Evolutionary conservation across 257 asterid species (phyloP).

Genomic region (Euphrasia confusa): DNA sequence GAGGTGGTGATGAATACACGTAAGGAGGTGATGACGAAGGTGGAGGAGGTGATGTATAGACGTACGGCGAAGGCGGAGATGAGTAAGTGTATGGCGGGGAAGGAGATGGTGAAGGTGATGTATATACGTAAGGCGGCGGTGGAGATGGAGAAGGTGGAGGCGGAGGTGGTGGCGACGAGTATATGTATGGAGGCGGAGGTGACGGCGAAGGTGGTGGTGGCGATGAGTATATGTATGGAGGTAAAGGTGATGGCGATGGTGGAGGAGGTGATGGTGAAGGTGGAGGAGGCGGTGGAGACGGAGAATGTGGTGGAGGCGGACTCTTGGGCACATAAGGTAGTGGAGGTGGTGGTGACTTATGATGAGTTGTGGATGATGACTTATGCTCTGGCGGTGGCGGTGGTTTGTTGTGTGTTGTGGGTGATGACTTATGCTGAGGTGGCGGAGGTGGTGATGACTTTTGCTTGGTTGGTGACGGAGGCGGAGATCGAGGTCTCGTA

Average conservation of each 20-base stretch:
- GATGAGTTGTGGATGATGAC: slow-evolving; percentile 24
- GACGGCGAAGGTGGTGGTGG: slow-evolving; percentile 20
- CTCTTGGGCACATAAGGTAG: slow-evolving; percentile 3
- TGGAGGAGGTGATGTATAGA: too few species aligned
- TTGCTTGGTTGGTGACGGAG: background rate
- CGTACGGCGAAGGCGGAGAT: too few species aligned
- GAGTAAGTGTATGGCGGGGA: slow-evolving; percentile 9
- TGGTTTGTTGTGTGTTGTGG: slow-evolving; percentile 23
- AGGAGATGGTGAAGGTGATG: slow-evolving; percentile 26
- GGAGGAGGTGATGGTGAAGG: slow-evolving; percentile 28
- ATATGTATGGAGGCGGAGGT: slow-evolving; percentile 11
- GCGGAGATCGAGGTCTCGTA: background rate
- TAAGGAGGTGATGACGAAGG: background rate
- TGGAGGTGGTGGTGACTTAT: slow-evolving; percentile 26
- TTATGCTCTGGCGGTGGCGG: slow-evolving; percentile 23
- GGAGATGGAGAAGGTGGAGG: slow-evolving; percentile 20
- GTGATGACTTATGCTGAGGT: slow-evolving; percentile 23
- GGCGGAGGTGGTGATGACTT: background rate
- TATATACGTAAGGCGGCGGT: slow-evolving; percentile 21
- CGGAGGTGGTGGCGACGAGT: slow-evolving; percentile 23
- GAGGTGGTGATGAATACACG: background rate
- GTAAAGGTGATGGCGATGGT: slow-evolving; percentile 25
- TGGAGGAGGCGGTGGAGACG: slow-evolving; percentile 28
- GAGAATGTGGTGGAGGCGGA: slow-evolving; percentile 30
- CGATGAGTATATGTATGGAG: slow-evolving; percentile 5